Evolutionary conservation across 352 stramenopile genomes (phyloP).

Genomic region (Pythium guiyangense): DNA sequence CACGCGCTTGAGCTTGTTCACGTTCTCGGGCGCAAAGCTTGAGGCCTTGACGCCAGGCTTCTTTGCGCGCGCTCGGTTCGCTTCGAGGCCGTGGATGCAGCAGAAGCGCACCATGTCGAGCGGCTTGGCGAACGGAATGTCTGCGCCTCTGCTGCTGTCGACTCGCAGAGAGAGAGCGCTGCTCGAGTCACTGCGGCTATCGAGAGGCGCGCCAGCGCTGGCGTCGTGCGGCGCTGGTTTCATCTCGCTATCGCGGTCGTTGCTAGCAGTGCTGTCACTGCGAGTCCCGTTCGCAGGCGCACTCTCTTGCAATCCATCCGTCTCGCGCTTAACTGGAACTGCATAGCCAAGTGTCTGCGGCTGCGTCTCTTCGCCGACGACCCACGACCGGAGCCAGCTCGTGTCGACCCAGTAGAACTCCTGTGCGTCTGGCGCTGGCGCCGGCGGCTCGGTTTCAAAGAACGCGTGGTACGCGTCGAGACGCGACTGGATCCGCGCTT

Average conservation of each 20-base stretch:
- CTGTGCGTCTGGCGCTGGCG: slow-evolving; percentile 21
- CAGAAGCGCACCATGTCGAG: slow-evolving; percentile 46
- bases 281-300: slow-evolving; percentile 1
- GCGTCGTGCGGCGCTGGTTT: slow-evolving; percentile 7
- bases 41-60: neutral
- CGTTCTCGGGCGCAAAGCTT: slow-evolving; percentile 48
- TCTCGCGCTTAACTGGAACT: neutral
- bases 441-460: slow-evolving; percentile 52
- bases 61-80: slow-evolving; percentile 6
- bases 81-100: slow-evolving; percentile 34
- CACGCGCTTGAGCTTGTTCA: slow-evolving; percentile 53
- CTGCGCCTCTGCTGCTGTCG: slow-evolving; percentile 13
- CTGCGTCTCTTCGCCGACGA: slow-evolving; percentile 46
- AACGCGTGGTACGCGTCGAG: slow-evolving; percentile 53
- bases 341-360: neutral
- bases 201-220: neutral
- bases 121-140: slow-evolving; percentile 49
- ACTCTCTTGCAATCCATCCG: no score
- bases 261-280: slow-evolving; percentile 8
- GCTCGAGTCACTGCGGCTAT: no score
- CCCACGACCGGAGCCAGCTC: slow-evolving; percentile 55
- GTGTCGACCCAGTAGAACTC: slow-evolving; percentile 73
- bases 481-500: slow-evolving; percentile 44
- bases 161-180: neutral
- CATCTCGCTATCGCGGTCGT: slow-evolving; percentile 7